phyloP scores from a whole-genome alignment of 352 stramenopile species.

The Globisporangium uncinulatum region DNA sequence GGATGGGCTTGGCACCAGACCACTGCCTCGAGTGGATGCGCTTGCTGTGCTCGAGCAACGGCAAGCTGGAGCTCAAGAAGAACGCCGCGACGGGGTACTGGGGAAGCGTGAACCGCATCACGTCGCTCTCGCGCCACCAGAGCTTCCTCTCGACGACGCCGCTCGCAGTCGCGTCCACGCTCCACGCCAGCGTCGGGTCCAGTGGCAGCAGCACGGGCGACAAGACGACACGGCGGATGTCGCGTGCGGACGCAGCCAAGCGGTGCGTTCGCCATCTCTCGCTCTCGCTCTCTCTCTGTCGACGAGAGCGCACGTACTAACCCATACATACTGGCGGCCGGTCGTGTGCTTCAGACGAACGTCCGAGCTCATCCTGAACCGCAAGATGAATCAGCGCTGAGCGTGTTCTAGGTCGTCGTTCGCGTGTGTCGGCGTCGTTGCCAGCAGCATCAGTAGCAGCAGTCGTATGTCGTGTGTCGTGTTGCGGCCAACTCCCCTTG shows the following conservation, averaged over 20 bases:
- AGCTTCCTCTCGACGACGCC: slow-evolving; percentile 72
- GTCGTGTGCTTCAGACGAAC: slow-evolving; percentile 43
- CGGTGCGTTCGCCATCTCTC: slow-evolving; percentile 35
- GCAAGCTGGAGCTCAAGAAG: slow-evolving; percentile 86
- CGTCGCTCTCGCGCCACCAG: slow-evolving; percentile 76
- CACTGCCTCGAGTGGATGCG: slow-evolving; percentile 87
- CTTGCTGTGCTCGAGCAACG: slow-evolving; percentile 75
- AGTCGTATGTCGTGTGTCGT: background rate
- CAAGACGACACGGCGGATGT: slow-evolving; percentile 47
- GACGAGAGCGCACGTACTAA: background rate
- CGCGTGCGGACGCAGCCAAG: slow-evolving; percentile 67
- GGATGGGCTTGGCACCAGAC: slow-evolving; percentile 28
- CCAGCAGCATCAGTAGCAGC: background rate
- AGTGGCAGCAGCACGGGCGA: slow-evolving; percentile 22
- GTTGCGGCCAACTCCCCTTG: background rate
- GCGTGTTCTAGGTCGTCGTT: background rate
- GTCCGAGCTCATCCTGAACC: slow-evolving; percentile 82
- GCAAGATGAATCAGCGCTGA: slow-evolving; percentile 59
- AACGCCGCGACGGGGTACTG: slow-evolving; percentile 79
- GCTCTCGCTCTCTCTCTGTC: no score
- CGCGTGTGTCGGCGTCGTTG: background rate
- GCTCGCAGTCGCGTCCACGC: slow-evolving; percentile 26
- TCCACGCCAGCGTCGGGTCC: slow-evolving; percentile 18
- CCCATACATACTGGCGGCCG: background rate
- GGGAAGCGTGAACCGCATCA: slow-evolving; percentile 84